Evolutionary conservation across 768 basidiomycete genomes (phyloP), one percentile per base, ranked within the genome.

Genomic region (Multifurca ochricompacta): DNA sequence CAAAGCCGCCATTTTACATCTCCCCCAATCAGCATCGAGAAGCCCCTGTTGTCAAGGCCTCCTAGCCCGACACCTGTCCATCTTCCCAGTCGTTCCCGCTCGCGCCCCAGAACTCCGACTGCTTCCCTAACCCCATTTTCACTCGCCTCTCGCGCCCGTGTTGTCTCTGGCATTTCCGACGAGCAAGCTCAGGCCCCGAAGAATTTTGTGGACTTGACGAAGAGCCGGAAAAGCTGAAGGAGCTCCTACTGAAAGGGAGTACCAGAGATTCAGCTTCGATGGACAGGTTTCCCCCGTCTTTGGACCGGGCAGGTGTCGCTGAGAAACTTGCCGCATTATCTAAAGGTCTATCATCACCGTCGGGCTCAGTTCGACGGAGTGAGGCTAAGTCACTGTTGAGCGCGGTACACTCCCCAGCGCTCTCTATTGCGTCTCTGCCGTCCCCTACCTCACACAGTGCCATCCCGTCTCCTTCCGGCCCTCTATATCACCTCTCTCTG

Each of bases 191-290:
- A 90, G 65, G 89, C 88, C 0, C 81, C 86, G 0, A 87, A 79
- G 69, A 87, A 81, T 60, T 83, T 78, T 62, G 83, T 90, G 1
- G 90, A 91, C 64, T 88, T 82, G 89, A 91, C 2, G 85, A 89
- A 40, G 89, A 91, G 63, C 74, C 83, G 2, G 83, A 82, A 51
- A 83, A 81, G 60, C 72, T 91, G 57, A 88, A 85, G 64, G 83
- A 81, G 32, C 73, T 91, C n/a, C n/a, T n/a, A 64, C 67, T 91
- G 30, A 83, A 81, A 62, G 80, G 78, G 9, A 69, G 70, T 31
- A 71, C 68, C 16, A 80, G 63, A 44, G 65, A 68, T 27, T 70
- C 63, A 58, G 53, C 65, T 27, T 56, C 69, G 27, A 63, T 62
- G 18, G 76, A 76, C 16, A 51, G 67, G 28, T 32, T 70, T 3